phyloP scores from a whole-genome alignment of 352 stramenopile genomes.

The Phytophthora sansomeana region DNA sequence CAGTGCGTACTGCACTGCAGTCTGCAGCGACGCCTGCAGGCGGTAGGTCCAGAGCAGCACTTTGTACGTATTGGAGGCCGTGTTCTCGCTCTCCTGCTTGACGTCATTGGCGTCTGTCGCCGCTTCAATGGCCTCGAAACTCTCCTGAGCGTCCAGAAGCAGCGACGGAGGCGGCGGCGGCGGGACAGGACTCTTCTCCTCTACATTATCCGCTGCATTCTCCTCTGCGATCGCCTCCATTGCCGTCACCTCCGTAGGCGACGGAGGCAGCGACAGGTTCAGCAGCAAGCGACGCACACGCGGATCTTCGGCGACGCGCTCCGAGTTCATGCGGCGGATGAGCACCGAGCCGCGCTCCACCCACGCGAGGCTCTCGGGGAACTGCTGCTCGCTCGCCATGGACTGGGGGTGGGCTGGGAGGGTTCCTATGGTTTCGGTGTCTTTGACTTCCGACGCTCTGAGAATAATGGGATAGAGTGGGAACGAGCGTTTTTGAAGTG shows the following conservation, averaged over 20 bases:
- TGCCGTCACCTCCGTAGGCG: constrained; percentile 26
- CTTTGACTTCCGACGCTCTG: constrained; percentile 1
- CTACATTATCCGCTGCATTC: constrained; percentile 14
- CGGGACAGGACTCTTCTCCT: constrained; percentile 58
- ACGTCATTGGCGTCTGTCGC: constrained; percentile 55
- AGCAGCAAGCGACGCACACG: constrained; percentile 74
- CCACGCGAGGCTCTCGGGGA: constrained; percentile 68
- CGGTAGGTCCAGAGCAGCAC: constrained; percentile 85
- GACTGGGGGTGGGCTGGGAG: not conserved
- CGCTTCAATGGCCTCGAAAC: constrained; percentile 78
- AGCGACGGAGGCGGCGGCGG: constrained; percentile 28
- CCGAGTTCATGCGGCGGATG: constrained; percentile 90
- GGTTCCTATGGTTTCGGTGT: not conserved
- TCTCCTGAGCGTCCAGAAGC: constrained; percentile 50
- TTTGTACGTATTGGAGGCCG: constrained; percentile 70
- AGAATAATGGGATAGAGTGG: constrained; percentile 22
- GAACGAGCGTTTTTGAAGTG: constrained; percentile 12
- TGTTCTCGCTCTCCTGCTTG: constrained; percentile 84
- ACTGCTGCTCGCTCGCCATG: constrained; percentile 32
- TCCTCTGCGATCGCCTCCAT: constrained; percentile 46
- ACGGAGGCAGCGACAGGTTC: constrained; percentile 35
- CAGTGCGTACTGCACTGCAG: constrained; percentile 74
- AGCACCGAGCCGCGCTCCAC: constrained; percentile 85
- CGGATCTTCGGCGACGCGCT: constrained; percentile 86
- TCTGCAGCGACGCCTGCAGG: constrained; percentile 79